Evolutionary conservation across 192 early-diverging fungal genomes (phyloP).

Genomic region (Cetraspora pellucida): DNA sequence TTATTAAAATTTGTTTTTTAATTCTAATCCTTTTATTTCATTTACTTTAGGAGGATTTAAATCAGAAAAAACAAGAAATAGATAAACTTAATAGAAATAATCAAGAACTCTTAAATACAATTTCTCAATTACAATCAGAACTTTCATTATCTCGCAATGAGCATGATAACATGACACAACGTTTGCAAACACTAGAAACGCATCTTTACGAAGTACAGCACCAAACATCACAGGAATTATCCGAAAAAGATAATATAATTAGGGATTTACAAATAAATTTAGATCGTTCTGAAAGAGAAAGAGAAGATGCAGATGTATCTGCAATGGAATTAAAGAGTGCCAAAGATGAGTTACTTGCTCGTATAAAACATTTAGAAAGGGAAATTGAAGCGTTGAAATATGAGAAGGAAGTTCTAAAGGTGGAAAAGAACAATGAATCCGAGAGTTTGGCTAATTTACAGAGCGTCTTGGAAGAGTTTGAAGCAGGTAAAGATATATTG

Average conservation of each 20-base stretch:
- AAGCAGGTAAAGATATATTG: slow-evolving; percentile 58
- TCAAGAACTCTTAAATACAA: slow-evolving; percentile 59
- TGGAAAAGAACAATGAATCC: slow-evolving; percentile 60
- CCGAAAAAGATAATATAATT: slow-evolving; percentile 55
- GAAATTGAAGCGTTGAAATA: slow-evolving; percentile 48
- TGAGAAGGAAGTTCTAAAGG: slow-evolving; percentile 49
- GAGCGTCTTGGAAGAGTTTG: slow-evolving; percentile 84
- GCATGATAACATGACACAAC: slow-evolving; percentile 47
- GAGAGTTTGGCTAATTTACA: slow-evolving; percentile 79
- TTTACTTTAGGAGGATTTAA: slow-evolving; percentile 49
- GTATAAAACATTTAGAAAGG: slow-evolving; percentile 56
- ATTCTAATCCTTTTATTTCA: neutral
- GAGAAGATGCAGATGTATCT: slow-evolving; percentile 60
- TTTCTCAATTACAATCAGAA: slow-evolving; percentile 54
- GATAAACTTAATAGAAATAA: slow-evolving; percentile 59
- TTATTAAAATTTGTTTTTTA: slow-evolving; percentile 48
- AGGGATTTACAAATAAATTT: slow-evolving; percentile 58
- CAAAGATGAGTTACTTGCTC: slow-evolving; percentile 55
- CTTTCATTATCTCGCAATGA: slow-evolving; percentile 48
- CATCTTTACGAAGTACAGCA: slow-evolving; percentile 67
- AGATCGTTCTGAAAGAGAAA: slow-evolving; percentile 60
- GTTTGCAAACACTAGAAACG: slow-evolving; percentile 59
- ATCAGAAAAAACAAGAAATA: slow-evolving; percentile 57
- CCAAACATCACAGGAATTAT: slow-evolving; percentile 57
- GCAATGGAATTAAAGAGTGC: slow-evolving; percentile 61